Evolutionary conservation across 352 stramenopile genomes (phyloP).

Genomic region (Globisporangium mamillatum): DNA sequence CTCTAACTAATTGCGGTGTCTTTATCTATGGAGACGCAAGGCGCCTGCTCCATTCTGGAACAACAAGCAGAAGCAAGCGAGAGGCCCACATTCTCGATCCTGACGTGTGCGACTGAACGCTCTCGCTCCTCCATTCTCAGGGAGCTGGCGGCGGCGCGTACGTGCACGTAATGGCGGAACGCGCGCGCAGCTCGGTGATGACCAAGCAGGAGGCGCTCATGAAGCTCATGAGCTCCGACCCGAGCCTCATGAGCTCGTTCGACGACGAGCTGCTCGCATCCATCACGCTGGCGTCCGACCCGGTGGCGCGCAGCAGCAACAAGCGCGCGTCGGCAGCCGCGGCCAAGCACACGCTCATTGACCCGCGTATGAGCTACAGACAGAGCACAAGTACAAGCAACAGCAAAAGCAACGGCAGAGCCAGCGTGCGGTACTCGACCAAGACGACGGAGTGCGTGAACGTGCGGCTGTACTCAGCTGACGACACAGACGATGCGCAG

Average conservation of each 20-base stretch:
- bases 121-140: not conserved
- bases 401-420: slow-evolving; percentile 1
- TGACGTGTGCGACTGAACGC: slow-evolving; percentile 2
- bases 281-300: slow-evolving; percentile 30
- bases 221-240: slow-evolving; percentile 42
- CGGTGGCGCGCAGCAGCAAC: not conserved
- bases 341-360: slow-evolving; percentile 16
- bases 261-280: slow-evolving; percentile 37
- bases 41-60: not conserved
- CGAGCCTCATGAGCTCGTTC: slow-evolving; percentile 35
- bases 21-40: not conserved
- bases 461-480: slow-evolving; percentile 22
- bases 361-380: slow-evolving; percentile 16
- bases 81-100: slow-evolving; percentile 6
- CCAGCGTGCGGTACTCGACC: slow-evolving; percentile 1
- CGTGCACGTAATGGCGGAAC: slow-evolving; percentile 5
- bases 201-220: slow-evolving; percentile 46
- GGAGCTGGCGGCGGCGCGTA: not conserved
- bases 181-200: slow-evolving; percentile 21
- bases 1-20: not conserved
- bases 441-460: slow-evolving; percentile 2
- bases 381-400: not conserved
- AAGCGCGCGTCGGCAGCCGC: not conserved
- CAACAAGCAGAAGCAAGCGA: not conserved
- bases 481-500: slow-evolving; percentile 16